Base-by-base conservation (phyloP, 257 asterid species). In the Lantana camara region DNA sequence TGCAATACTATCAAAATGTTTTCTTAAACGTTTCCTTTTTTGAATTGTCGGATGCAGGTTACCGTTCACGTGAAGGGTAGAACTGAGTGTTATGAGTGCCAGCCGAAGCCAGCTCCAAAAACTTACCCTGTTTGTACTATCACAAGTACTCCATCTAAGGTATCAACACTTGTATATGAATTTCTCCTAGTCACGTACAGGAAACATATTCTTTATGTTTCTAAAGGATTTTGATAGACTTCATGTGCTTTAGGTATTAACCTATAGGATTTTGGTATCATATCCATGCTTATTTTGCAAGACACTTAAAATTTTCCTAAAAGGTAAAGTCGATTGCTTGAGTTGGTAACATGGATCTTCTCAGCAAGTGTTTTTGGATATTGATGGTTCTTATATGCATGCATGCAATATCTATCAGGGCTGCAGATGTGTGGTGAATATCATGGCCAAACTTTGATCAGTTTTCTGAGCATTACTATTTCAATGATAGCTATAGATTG, bases 131-230 rank as follows among this genome's bases (percentile, higher is more conserved):
- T 94, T 35, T 94, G 99, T 67, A 94, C 99, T 10, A 94, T 94
- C 57, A 90, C 99, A 55, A 94, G 93, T 74, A 94, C 99, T 50
- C 99, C 99, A 59, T 88, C 99, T 51, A 88, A 94, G 99, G 99
- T 94, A 71, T 50, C 49, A 22, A 8, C 3, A n/a, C 30, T 24
- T 69, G 34, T 47, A 7, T 69, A 35, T 47, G 32, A 34, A 53
- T 23, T 60, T 4, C 40, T 52, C 9, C 19, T 34, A 64, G 59
- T 57, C 14, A 30, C 44, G 27, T 40, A 13, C 22, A 15, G 20
- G 56, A 9, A 56, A 40, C 46, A 53, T 38, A n/a, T 21, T 27
- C 2, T 2, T 27, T 27, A 27, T 57, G 17, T n/a, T 48, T 53
- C 37, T 44, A 21, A 20, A 45, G 42, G 40, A 59, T 59, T 45